phyloP scores from a whole-genome alignment of 1,284 basidiomycete genomes.

The Ceratobasidium sp. region DNA sequence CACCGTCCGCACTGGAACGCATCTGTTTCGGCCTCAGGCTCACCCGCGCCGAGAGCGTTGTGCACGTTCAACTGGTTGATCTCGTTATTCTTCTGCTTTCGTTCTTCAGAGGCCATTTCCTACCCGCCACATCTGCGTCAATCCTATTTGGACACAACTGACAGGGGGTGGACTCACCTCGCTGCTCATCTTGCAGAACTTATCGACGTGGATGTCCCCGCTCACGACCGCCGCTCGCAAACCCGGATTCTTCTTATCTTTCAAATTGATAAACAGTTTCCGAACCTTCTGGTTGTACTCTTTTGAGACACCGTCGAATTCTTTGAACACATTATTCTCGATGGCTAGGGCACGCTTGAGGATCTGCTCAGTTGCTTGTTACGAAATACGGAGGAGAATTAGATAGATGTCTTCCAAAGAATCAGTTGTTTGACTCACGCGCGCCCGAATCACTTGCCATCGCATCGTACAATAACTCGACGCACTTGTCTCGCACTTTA shows the following conservation, averaged over 20 bases:
- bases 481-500: slow-evolving; percentile 85
- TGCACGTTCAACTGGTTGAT: slow-evolving; percentile 91
- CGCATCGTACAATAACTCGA: slow-evolving; percentile 91
- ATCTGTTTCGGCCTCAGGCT: slow-evolving; percentile 94
- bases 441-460: slow-evolving; percentile 85
- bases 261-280: slow-evolving; percentile 90
- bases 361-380: slow-evolving; percentile 70
- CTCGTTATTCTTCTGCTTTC: slow-evolving; percentile 82
- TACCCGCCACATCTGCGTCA: slow-evolving; percentile 51
- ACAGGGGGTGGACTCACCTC: slow-evolving; percentile 62
- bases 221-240: slow-evolving; percentile 86
- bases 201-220: slow-evolving; percentile 76
- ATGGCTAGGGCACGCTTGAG: slow-evolving; percentile 67
- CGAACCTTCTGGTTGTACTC: slow-evolving; percentile 87
- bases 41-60: slow-evolving; percentile 89
- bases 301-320: slow-evolving; percentile 60
- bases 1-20: slow-evolving; percentile 97
- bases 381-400: not conserved
- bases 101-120: slow-evolving; percentile 97
- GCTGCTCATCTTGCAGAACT: slow-evolving; percentile 84
- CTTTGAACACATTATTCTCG: slow-evolving; percentile 66
- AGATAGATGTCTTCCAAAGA: not conserved
- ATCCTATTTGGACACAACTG: slow-evolving; percentile 15
- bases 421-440: slow-evolving; percentile 65
- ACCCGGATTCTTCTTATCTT: slow-evolving; percentile 93